Evolutionary conservation across 2,329 filamentous ascomycete genomes (phyloP).

Genomic region (Botryotinia narcissicola): DNA sequence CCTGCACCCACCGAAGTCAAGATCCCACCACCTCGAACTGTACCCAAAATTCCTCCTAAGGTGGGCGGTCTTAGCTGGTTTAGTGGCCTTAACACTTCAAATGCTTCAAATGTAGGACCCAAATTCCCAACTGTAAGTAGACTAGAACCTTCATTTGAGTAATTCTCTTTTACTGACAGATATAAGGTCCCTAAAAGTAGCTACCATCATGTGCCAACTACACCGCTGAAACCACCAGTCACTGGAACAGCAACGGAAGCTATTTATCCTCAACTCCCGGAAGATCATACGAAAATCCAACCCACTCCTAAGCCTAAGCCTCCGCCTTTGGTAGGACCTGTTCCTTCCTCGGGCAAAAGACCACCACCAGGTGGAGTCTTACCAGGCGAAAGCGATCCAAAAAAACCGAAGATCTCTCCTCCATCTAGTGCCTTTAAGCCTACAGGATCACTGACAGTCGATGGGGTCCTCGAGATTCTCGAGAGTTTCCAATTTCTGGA

Average conservation of each 20-base stretch:
- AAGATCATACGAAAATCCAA: neutral
- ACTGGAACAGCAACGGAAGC: neutral
- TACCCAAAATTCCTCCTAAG: neutral
- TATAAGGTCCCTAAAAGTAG: neutral
- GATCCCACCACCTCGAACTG: neutral
- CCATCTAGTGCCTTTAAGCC: neutral
- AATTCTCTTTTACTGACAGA: neutral
- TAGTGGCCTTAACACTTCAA: neutral
- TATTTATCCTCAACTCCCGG: neutral
- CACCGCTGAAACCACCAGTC: neutral
- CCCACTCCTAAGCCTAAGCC: neutral
- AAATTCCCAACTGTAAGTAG: neutral
- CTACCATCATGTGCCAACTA: neutral
- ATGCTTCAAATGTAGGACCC: neutral
- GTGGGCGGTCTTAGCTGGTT: neutral
- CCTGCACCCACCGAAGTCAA: neutral
- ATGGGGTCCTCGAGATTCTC: neutral
- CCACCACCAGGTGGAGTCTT: neutral
- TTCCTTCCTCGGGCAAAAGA: neutral
- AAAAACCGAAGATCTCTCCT: neutral
- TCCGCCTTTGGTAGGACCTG: neutral
- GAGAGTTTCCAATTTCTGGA: neutral
- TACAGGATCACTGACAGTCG: neutral
- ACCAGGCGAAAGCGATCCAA: neutral
- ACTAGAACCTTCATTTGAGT: neutral